These are phyloP conservation scores for Pelargonium australe DNA, from an alignment of 441 rosid genomes.

Conservation along the genomic window DNA sequence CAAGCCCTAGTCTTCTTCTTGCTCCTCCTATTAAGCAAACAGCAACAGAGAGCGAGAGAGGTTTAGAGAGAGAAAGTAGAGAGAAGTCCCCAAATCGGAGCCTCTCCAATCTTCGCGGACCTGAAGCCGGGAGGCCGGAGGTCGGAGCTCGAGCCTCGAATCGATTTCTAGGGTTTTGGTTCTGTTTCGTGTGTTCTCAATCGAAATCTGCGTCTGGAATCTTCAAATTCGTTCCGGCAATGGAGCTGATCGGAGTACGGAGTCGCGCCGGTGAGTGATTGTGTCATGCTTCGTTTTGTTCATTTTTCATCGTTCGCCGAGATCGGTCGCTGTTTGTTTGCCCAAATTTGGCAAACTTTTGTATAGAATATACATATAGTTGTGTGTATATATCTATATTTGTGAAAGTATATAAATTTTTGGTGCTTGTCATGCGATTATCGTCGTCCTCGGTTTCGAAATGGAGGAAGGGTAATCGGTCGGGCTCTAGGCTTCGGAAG, in stretches of 20 bases:
- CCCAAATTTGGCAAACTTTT: background rate
- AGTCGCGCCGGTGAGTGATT: constrained; percentile 4
- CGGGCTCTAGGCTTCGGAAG: constrained; percentile 58
- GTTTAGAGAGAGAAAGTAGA: background rate
- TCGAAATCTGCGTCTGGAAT: background rate
- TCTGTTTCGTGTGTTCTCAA: background rate
- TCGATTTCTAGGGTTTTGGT: constrained; percentile 5
- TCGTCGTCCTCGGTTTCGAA: constrained; percentile 39
- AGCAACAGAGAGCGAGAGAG: background rate
- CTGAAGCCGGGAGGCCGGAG: background rate
- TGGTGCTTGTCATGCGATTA: constrained; percentile 54
- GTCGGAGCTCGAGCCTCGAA: constrained; percentile 1
- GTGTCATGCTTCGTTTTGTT: background rate
- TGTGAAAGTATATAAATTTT: constrained; percentile 14
- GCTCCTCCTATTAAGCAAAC: constrained; percentile 4
- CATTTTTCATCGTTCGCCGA: background rate
- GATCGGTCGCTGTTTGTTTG: constrained; percentile 4
- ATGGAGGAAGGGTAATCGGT: constrained; percentile 26
- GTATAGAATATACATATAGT: constrained; percentile 8
- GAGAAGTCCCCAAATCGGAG: background rate
- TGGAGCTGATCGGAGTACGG: constrained; percentile 2
- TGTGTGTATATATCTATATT: constrained; percentile 10
- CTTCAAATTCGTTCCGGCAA: background rate
- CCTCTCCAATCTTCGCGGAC: background rate
- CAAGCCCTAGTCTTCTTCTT: constrained; percentile 5